Conservation (phyloP, 1,284 basidiomycete genomes). For the Marasmius sp. region DNA sequence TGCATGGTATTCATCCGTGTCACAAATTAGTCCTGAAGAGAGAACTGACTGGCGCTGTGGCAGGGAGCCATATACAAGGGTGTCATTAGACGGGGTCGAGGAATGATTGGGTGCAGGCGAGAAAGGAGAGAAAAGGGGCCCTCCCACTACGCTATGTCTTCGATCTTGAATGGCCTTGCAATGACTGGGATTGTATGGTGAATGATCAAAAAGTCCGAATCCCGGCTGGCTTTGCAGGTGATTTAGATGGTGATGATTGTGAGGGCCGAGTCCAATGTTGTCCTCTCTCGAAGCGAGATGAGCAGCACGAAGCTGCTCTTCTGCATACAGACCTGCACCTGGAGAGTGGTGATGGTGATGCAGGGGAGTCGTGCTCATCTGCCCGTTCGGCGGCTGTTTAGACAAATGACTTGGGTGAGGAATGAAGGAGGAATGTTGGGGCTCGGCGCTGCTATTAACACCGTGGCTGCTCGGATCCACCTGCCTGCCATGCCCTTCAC, state of each 20-base stretch:
- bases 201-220: not conserved
- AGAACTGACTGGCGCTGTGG: not conserved
- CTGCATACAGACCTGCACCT: slow-evolving; percentile 14
- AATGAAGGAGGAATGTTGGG: not conserved
- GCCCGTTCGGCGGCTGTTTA: not conserved
- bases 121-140: slow-evolving; percentile 55
- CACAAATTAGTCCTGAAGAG: not conserved
- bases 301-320: slow-evolving; percentile 30
- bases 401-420: not conserved
- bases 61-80: not conserved
- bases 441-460: not conserved
- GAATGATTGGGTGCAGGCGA: slow-evolving; percentile 56
- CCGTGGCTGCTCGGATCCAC: not conserved
- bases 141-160: slow-evolving; percentile 2
- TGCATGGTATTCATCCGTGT: too few relatives aligned
- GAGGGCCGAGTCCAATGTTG: slow-evolving; percentile 15
- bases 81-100: slow-evolving; percentile 3
- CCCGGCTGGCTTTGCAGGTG: not conserved
- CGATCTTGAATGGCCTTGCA: not conserved
- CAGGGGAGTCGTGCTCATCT: not conserved
- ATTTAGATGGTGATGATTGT: slow-evolving; percentile 1
- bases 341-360: slow-evolving; percentile 16
- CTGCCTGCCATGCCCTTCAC: slow-evolving; percentile 2
- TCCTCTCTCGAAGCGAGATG: slow-evolving; percentile 20
- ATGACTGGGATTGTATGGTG: not conserved